Base-by-base conservation (phyloP, 768 basidiomycete genomes). In the Dentipellis fragilis region DNA sequence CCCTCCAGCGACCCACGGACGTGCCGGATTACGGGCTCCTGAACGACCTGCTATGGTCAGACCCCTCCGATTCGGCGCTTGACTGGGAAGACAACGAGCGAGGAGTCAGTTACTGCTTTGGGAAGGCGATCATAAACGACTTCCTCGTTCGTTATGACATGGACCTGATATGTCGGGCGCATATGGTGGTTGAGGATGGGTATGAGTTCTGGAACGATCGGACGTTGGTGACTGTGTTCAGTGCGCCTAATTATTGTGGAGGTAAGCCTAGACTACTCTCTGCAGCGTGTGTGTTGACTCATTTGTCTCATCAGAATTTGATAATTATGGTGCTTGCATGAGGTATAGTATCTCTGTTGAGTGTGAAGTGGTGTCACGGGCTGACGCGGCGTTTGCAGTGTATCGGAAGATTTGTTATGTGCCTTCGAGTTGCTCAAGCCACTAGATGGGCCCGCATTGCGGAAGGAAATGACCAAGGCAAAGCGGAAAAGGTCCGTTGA, bases 61-160 rank as follows among this genome's bases (percentile, higher is more conserved):
- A 99, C 73, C 96, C 96, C 39, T 93, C 90, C 42, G 96, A 99
- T 68, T 96, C 95, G 10, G 94, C 96, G 16, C 67, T 91, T 51
- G 96, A 98, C 66, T 99, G 96, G 96, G 96, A 98, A 73, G 96
- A 99, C 69, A 99, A 98, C 69, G 96, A 99, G 70, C 80, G 96
- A 53, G 96, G 96, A 16, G 96, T 99, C 58, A 96, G 93, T 68
- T 99, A 94, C 75, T 98, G 96, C 73, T 99, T 97, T 65, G 96
- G 96, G 51, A 98, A 97, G 75, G 84, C 84, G 11, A 89, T 98
- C 63, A 97, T 98, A 67, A 95, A 95, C 65, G 89, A 94, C 60
- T 97, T 98, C 76, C 74, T 98, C 55, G 84, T 86, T 61, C 84
- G 88, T 59, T 93, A 94, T 67, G 95, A 99, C 71, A 97, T 99